Base-by-base conservation (phyloP, 257 asterid genomes). In the Phtheirospermum japonicum region DNA sequence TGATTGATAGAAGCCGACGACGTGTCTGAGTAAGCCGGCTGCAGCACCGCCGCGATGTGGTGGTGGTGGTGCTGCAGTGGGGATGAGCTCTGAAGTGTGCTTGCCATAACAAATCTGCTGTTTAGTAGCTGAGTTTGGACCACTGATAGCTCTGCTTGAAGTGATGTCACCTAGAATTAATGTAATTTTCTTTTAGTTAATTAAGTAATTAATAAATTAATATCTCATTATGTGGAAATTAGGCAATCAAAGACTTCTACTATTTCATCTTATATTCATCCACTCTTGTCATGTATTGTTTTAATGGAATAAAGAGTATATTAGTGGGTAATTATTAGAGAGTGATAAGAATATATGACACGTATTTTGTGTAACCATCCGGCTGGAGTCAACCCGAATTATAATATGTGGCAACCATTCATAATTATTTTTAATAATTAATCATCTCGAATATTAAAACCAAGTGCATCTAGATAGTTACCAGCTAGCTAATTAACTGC, bases 91-190 rank as follows among this genome's bases (percentile, higher is more conserved):
- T 83, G 87, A 51, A 81, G 72, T n/a, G 85, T 85, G 62, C 76
- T 83, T 59, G 82, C 89, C 77, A 85, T 34, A 14, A 84, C 80
- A 56, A 68, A 70, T 64, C 87, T 81, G 70, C 76, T 86, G 79
- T 79, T 91, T 55, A 88, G 79, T 7, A 91, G 61, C 71, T 88
- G 89, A 13, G 76, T 74, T 68, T 91, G 95, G 64, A 88, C 98
- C 78, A 76, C 26, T 17, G 87, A 79, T 4, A 88, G 69, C 74
- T 91, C 98, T 40, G 84, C 80, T 72, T 86, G 95, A 32, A 91
- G 92, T 11, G 87, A 74, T 56, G 88, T 81, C 63, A 91, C 95
- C 96, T 89, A 68, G 59, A 28, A 30, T 50, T 17, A 61, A 58
- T n/a, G 5, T 31, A 32, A 28, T 49, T 9, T 23, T 23, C 3